phyloP scores from a whole-genome alignment of 257 asterid genomes.

The Galeopsis tetrahit region DNA sequence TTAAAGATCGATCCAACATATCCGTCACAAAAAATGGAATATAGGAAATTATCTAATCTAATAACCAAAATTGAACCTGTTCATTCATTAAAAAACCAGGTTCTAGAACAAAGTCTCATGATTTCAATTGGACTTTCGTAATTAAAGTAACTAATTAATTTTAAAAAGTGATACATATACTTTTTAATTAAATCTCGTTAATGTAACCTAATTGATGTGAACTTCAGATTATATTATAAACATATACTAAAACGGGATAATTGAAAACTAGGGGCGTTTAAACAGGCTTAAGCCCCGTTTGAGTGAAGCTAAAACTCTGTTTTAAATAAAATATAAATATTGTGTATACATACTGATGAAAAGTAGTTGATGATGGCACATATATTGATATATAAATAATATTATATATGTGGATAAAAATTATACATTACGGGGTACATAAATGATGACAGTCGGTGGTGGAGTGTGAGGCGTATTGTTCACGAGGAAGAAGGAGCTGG shows the following conservation, averaged over 20 bases:
- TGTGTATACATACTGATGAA: constrained; percentile 14
- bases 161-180: no score
- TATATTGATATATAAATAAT: constrained; percentile 1
- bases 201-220: no score
- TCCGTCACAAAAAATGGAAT: no score
- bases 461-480: constrained; percentile 54
- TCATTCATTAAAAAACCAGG: no score
- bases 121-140: no score
- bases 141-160: no score
- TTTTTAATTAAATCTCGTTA: no score
- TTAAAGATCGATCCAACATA: no score
- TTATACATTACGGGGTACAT: constrained; percentile 36
- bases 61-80: no score
- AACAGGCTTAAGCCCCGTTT: constrained; percentile 29
- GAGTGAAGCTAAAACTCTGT: constrained; percentile 8
- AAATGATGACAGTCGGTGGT: constrained; percentile 69
- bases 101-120: no score
- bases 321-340: neutral
- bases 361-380: constrained; percentile 36
- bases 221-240: no score
- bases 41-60: no score
- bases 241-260: neutral
- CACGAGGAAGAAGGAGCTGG: constrained; percentile 50
- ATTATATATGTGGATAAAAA: neutral
- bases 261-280: neutral